Evolutionary conservation across 352 stramenopile genomes (phyloP).

Genomic region (Aphanomyces invadans): DNA sequence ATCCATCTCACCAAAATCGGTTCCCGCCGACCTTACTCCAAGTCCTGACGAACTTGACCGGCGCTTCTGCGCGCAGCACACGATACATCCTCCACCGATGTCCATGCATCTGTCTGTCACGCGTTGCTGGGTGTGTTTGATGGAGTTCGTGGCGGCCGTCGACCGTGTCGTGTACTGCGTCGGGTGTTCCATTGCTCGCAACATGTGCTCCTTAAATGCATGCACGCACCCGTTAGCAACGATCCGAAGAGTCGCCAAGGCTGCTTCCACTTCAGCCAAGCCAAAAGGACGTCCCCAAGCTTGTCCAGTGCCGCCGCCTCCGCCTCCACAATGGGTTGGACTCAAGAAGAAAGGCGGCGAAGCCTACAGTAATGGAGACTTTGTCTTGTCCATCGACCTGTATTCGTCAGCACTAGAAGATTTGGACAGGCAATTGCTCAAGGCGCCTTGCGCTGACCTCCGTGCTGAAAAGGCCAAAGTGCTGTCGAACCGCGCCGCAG

Average conservation of each 20-base stretch:
- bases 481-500: slow-evolving; percentile 67
- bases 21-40: not conserved
- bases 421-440: slow-evolving; percentile 36
- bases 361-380: slow-evolving; percentile 12
- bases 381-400: not conserved
- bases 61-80: slow-evolving; percentile 1
- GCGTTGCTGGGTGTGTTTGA: slow-evolving; percentile 3
- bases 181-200: not conserved
- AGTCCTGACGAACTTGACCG: not conserved
- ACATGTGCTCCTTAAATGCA: slow-evolving; percentile 2
- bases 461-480: slow-evolving; percentile 73
- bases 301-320: not conserved
- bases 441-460: slow-evolving; percentile 31
- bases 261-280: not conserved
- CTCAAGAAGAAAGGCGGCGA: slow-evolving; percentile 5
- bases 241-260: not conserved
- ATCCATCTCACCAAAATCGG: not conserved
- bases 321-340: slow-evolving; percentile 1
- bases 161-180: not conserved
- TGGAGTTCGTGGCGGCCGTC: not conserved
- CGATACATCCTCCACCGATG: not conserved
- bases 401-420: slow-evolving; percentile 28
- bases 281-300: not conserved
- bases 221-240: not conserved
- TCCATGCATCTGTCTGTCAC: not conserved